Evolutionary conservation across 2,329 filamentous ascomycete species (phyloP).

Genomic region (Aspergillus vadensis): DNA sequence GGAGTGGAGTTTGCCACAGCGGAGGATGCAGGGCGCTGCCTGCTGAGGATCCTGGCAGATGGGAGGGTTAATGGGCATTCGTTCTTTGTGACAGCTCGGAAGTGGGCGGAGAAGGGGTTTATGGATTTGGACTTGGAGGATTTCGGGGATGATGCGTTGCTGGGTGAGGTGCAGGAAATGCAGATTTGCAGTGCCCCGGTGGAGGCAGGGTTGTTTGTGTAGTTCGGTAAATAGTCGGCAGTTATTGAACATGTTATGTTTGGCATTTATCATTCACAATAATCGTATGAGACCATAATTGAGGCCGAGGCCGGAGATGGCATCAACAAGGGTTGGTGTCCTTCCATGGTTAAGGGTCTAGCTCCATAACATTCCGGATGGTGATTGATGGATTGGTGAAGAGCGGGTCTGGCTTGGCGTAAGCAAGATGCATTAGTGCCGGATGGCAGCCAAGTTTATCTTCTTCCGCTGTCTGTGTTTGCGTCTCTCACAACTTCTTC

Average conservation of each 20-base stretch:
- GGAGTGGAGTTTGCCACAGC: not conserved
- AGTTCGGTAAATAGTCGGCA: not conserved
- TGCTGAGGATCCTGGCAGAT: constrained; percentile 26
- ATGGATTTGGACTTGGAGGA: constrained; percentile 40
- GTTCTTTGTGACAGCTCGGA: constrained; percentile 38
- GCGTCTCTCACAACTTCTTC: not conserved
- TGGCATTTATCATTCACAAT: not conserved
- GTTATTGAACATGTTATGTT: not conserved
- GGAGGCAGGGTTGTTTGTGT: constrained; percentile 25
- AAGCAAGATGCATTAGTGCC: constrained; percentile 16
- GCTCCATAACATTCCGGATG: too few relatives aligned
- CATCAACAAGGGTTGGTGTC: too few relatives aligned
- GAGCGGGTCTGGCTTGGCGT: constrained; percentile 9
- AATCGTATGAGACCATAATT: not conserved
- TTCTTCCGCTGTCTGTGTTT: not conserved
- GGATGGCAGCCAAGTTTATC: not conserved
- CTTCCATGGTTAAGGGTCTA: too few relatives aligned
- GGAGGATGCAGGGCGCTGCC: constrained; percentile 7
- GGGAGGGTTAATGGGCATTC: constrained; percentile 32
- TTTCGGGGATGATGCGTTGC: constrained; percentile 29
- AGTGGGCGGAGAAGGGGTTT: constrained; percentile 36
- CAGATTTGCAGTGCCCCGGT: constrained; percentile 27
- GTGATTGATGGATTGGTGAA: not conserved
- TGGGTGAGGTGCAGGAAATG: constrained; percentile 32
- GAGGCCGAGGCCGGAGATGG: too few relatives aligned